Conservation (phyloP, 2,329 filamentous ascomycete species). For the Sarocladiaceae sp. region DNA sequence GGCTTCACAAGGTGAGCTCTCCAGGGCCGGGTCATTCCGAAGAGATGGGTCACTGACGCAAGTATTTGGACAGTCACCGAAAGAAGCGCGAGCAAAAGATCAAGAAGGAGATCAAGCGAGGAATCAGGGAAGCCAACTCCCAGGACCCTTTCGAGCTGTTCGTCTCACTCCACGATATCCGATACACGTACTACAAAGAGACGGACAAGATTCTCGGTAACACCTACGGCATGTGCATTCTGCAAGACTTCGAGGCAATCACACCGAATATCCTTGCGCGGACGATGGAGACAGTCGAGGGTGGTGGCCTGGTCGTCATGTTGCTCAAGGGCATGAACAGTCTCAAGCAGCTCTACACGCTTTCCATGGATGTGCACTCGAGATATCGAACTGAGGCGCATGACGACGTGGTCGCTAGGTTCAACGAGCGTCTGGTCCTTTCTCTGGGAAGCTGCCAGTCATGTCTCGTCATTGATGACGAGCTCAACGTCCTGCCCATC, state of each 20-base stretch:
- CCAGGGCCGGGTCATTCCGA: background rate
- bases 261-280: constrained; percentile 94
- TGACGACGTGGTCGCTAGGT: constrained; percentile 86
- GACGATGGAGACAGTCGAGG: constrained; percentile 96
- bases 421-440: constrained; percentile 95
- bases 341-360: constrained; percentile 90
- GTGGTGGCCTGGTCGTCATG: constrained; percentile 83
- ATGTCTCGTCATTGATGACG: constrained; percentile 94
- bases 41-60: background rate
- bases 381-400: constrained; percentile 95
- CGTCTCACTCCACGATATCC: constrained; percentile 91
- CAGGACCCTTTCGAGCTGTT: constrained; percentile 98
- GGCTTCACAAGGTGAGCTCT: constrained; percentile 68
- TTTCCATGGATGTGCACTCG: constrained; percentile 97
- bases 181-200: constrained; percentile 99
- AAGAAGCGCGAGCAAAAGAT: constrained; percentile 99
- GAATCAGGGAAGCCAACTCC: constrained; percentile 82
- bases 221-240: constrained; percentile 96
- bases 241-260: constrained; percentile 96
- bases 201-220: constrained; percentile 98
- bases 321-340: constrained; percentile 95
- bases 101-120: constrained; percentile 95
- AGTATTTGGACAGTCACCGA: constrained; percentile 56
- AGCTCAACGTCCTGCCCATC: constrained; percentile 93
- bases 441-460: constrained; percentile 92